Conservation (phyloP, 1,284 basidiomycete genomes). For the Phylloporus sp. region DNA sequence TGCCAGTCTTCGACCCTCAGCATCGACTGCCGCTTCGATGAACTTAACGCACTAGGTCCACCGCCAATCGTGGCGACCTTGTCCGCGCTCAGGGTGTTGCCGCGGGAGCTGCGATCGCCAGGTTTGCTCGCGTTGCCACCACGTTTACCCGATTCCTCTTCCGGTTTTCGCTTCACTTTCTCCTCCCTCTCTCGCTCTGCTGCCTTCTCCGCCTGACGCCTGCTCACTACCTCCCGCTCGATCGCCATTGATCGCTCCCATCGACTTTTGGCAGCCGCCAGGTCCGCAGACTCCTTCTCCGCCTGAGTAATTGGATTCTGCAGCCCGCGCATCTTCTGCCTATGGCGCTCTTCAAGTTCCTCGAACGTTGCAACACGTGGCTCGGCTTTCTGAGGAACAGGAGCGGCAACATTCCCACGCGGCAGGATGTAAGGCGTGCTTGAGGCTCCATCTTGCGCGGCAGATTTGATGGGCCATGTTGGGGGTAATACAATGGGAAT, state of each 20-base stretch:
- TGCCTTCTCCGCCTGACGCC: constrained; percentile 71
- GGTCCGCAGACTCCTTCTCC: constrained; percentile 69
- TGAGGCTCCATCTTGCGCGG: constrained; percentile 24
- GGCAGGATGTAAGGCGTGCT: constrained; percentile 36
- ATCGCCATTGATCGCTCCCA: constrained; percentile 75
- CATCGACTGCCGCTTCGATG: constrained; percentile 68
- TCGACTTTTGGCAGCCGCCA: constrained; percentile 68
- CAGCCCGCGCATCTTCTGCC: constrained; percentile 75
- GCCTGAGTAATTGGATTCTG: constrained; percentile 76
- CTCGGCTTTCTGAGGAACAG: constrained; percentile 51
- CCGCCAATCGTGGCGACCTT: constrained; percentile 52
- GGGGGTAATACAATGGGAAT: constrained; percentile 38
- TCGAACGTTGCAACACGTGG: constrained; percentile 73
- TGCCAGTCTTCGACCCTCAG: constrained; percentile 86
- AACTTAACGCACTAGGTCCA: constrained; percentile 32
- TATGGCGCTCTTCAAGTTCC: constrained; percentile 79
- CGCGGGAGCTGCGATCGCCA: constrained; percentile 48
- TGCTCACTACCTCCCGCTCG: constrained; percentile 70
- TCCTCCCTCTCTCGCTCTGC: constrained; percentile 52
- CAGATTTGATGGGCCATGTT: constrained; percentile 20
- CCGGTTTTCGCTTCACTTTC: constrained; percentile 48
- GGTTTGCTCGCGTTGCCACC: constrained; percentile 35
- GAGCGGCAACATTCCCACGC: constrained; percentile 44
- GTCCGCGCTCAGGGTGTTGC: constrained; percentile 61
- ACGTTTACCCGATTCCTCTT: constrained; percentile 41